These are phyloP conservation scores for Rhodomyrtus psidioides DNA, from an alignment of 441 rosid species.

Conservation along the genomic window DNA sequence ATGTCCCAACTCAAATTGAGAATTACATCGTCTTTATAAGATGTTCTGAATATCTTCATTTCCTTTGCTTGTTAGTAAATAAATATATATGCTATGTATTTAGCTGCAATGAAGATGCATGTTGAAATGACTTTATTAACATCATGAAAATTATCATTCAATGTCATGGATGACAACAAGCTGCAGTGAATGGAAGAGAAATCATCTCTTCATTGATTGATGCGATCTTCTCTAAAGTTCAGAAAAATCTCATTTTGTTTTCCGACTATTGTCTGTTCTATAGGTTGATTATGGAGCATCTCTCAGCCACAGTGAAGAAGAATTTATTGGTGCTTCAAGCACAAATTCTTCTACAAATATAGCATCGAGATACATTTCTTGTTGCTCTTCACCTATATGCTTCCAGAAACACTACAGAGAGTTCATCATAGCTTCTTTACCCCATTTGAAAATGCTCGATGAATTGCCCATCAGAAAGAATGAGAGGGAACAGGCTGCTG, in stretches of 20 bases:
- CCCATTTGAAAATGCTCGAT: constrained; percentile 67
- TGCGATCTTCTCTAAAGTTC: not conserved
- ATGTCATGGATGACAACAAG: not conserved
- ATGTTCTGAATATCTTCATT: not conserved
- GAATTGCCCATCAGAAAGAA: constrained; percentile 54
- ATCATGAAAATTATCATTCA: not conserved
- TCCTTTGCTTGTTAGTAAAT: not conserved
- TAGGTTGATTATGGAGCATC: constrained; percentile 37
- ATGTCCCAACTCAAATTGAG: not conserved
- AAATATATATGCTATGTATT: not conserved
- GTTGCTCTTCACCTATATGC: constrained; percentile 83
- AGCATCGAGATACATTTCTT: constrained; percentile 47
- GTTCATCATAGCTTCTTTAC: constrained; percentile 70
- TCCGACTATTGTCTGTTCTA: constrained; percentile 11
- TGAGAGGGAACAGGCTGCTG: constrained; percentile 63
- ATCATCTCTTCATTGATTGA: not conserved
- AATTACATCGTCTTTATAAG: not conserved
- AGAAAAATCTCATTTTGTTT: not conserved
- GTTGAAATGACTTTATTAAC: not conserved
- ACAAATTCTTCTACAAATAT: constrained; percentile 26
- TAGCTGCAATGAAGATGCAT: not conserved
- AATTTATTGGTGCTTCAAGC: too few species aligned
- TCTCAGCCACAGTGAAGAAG: constrained; percentile 30
- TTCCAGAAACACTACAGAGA: constrained; percentile 81
- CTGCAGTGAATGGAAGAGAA: not conserved